These are phyloP conservation scores for Cymbopogon citratus DNA, from an alignment of 176 grass and related monocot genomes.

Conservation along the genomic window DNA sequence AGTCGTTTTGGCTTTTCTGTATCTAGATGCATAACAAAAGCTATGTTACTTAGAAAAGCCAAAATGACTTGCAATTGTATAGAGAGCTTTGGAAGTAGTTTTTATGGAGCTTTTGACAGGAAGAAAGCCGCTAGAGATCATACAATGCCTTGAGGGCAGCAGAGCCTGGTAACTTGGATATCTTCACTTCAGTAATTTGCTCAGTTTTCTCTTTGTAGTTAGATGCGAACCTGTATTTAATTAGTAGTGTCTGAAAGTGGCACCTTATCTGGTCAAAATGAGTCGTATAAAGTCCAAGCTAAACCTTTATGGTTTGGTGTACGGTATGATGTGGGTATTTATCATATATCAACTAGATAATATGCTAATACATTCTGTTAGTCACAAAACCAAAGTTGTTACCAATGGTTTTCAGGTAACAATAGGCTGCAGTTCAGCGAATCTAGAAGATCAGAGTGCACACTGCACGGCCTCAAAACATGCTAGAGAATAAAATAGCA, in stretches of 20 bases:
- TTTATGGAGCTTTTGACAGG: not conserved
- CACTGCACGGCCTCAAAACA: not conserved
- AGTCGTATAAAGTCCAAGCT: not conserved
- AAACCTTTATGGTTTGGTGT: not conserved
- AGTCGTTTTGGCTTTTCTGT: no score
- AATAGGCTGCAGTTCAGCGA: not conserved
- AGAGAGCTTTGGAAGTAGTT: not conserved
- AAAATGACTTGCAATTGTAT: not conserved
- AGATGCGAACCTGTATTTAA: not conserved
- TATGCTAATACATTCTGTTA: not conserved
- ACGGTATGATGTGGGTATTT: not conserved
- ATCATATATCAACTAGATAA: not conserved
- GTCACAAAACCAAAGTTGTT: not conserved
- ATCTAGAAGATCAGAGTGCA: not conserved
- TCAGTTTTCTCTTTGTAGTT: not conserved
- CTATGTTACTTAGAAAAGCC: no score
- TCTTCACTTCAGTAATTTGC: not conserved
- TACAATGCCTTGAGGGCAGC: not conserved
- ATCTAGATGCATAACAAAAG: no score
- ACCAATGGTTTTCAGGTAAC: not conserved
- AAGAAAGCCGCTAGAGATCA: not conserved
- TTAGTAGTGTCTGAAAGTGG: not conserved
- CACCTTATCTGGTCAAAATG: not conserved
- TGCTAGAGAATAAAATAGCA: not conserved
- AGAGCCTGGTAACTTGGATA: not conserved